Evolutionary conservation across 345 rosid species (phyloP), one percentile per base, ranked within the genome.

Genomic region (Noccaea bulbosa): DNA sequence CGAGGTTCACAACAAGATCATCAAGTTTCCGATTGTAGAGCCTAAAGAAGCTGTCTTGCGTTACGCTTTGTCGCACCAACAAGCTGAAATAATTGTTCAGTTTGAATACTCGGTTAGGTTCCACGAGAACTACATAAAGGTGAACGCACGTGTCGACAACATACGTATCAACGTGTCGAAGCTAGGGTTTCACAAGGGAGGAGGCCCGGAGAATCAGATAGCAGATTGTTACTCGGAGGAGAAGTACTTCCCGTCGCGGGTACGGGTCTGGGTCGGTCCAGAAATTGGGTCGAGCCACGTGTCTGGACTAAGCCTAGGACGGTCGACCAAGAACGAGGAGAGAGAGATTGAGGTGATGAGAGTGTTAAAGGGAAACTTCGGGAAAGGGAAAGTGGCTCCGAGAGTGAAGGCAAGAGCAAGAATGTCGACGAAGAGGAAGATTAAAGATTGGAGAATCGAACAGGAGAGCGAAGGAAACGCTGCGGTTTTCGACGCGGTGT

Each of bases 401-500:
- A 55, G 62, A 47, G 83, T 83, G 60, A 88, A 88, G 63, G 78
- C 91, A 17, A 74, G 83, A 52, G 84, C 87, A 34, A 77, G 77
- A 71, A 77, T 63, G 78, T 73, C 79, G 1, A 72, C 83, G 1
- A 88, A 59, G 81, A 85, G 79, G 38, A 90, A 62, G 85, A 59
- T 75, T 66, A 87, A 77, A 63, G 85, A 81, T 62, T 93, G 97
- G 97, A 82, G 86, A 77, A 87, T 87, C 81, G 96, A 90, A 58
- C 98, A 87, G 44, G 96, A 90, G 3, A 81, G 82, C 0, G 93
- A 90, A 43, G 98, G 98, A 53, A 93, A 93, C 69, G 81, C 88
- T 1, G 96, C 79, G 0, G 81, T 93, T 39, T 90, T 93, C 15
- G 89, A 90, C 33, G 90, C 87, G 0, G 80, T 90, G 5, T 49